Base-by-base conservation (phyloP, 2,329 filamentous ascomycete genomes). In the Hypoxylon sp. region DNA sequence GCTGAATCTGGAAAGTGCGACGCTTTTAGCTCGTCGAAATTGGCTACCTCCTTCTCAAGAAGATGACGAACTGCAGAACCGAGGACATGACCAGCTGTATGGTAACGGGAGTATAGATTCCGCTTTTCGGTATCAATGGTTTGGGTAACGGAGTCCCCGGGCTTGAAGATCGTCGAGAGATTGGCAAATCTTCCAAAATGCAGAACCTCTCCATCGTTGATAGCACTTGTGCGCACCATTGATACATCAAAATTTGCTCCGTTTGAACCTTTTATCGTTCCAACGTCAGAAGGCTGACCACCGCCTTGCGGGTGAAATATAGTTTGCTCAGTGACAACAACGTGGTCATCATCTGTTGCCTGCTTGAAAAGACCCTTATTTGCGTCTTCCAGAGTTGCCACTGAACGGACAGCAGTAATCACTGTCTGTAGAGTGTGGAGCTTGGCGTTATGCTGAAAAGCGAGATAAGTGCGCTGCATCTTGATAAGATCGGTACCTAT, bases 231-330 rank as follows among this genome's bases (percentile, higher is more conserved):
- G 42, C 86, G 83, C 15, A 83, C 87, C 1, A 79, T 71, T 2
- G 69, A 70, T 6, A 89, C 82, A 13, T 73, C 63, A 59, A 89
- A 86, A 0, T 59, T 63, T 13, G 62, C 50, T 5, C 61, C 61
- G 11, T 60, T 44, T 1, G 62, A 41, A 37, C 61, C 56, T 0
- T 69, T 71, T 55, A 90, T 87, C 29, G 65, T 71, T 13, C 88
- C 88, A 7, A 78, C 75, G 55, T 91, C 88, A 0, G 81, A 86
- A 0, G 88, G 88, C 63, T 91, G 88, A 5, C 88, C 88, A 52
- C 88, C 88, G 13, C 88, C 88, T 68, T 91, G 88, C 0, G 86
- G 83, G 55, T 91, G 85, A 70, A 91, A 91, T 54, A 90, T 85
- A n/a, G 88, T 90, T 35, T 80, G 71, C 2, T 80, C 73, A 0